Conservation (phyloP, 2,329 filamentous ascomycete species). For the Penicillium sp. region DNA sequence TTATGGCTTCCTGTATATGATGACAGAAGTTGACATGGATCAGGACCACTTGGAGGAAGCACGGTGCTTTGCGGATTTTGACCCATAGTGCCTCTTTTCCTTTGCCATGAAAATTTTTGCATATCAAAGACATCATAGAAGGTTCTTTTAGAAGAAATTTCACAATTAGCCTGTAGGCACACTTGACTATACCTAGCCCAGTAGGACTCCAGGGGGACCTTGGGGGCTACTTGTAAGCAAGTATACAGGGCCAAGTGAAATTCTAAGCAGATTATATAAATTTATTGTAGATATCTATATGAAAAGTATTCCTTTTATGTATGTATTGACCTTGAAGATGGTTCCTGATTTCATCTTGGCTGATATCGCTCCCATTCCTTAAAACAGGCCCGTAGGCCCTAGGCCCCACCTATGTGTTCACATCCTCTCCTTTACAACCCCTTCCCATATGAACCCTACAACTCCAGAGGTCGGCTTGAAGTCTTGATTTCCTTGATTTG, state of each 20-base stretch:
- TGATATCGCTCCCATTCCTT: not conserved
- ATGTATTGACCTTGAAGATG: not conserved
- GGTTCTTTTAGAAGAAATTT: not conserved
- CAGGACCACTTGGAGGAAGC: not conserved
- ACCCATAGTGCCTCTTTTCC: not conserved
- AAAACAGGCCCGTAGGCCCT: not conserved
- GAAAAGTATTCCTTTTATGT: not conserved
- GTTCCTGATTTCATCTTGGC: not conserved
- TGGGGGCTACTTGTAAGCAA: not conserved
- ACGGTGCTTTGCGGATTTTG: not conserved
- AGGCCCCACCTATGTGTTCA: not conserved
- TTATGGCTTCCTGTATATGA: not conserved
- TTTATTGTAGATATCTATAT: not conserved
- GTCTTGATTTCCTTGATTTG: not conserved
- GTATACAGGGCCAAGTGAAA: not conserved
- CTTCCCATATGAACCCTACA: not conserved
- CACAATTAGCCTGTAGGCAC: not conserved
- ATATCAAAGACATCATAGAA: not conserved
- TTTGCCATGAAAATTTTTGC: not conserved
- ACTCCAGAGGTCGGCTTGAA: not conserved
- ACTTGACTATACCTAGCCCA: not conserved
- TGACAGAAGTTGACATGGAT: not conserved
- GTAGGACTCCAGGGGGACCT: not conserved
- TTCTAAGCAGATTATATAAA: not conserved
- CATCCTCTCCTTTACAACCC: not conserved